Conservation (phyloP, 805 yeast genomes). For the Pichia gijzeniarum region DNA sequence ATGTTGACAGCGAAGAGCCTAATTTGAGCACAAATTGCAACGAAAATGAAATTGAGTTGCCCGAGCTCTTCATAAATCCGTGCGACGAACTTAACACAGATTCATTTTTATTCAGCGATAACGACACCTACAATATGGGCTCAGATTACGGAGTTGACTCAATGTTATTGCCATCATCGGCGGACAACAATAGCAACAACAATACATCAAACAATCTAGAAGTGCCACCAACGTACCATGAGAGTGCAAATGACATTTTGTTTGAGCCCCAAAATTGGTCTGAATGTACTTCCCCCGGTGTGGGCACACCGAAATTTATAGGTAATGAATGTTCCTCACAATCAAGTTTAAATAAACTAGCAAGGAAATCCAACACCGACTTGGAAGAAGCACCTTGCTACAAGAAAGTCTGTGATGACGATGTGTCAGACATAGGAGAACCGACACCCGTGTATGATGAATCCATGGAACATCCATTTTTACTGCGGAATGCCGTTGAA, state of each 20-base stretch:
- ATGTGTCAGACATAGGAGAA: slow-evolving; percentile 16
- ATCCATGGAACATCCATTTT: background rate
- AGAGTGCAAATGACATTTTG: slow-evolving; percentile 17
- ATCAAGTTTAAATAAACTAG: background rate
- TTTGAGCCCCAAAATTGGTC: slow-evolving; percentile 15
- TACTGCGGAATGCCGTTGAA: no score
- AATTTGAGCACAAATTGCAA: no score
- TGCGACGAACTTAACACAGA: slow-evolving; percentile 9
- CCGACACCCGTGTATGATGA: slow-evolving; percentile 25
- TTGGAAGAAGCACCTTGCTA: slow-evolving; percentile 24
- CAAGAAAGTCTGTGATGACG: slow-evolving; percentile 25
- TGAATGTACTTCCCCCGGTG: background rate
- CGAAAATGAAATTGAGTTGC: background rate
- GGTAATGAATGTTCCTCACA: background rate
- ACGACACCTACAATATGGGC: background rate
- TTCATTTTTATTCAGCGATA: slow-evolving; percentile 11
- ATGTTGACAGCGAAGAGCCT: background rate
- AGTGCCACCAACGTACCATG: slow-evolving; percentile 23
- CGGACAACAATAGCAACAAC: background rate
- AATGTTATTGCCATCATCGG: background rate
- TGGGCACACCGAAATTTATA: background rate
- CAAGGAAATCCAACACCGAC: no score
- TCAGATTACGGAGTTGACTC: background rate
- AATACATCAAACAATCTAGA: background rate
- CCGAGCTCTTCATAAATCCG: slow-evolving; percentile 8